Base-by-base conservation (phyloP, 2,329 filamentous ascomycete species). In the Monilinia aucupariae region DNA sequence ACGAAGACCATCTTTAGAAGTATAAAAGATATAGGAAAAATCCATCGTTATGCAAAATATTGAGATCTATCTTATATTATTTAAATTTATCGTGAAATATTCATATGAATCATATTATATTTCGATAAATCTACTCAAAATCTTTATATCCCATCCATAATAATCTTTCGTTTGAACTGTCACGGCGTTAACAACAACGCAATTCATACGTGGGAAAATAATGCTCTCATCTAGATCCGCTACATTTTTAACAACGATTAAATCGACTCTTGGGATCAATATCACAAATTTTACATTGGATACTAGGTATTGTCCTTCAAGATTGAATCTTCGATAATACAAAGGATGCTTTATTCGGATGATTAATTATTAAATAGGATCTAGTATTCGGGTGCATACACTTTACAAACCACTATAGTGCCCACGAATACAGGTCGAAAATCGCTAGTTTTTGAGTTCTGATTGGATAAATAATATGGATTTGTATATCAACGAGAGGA, bases 351-450 rank as follows among this genome's bases (percentile, higher is more conserved):
- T 83, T 74, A 81, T 64, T 78, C 74, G 61, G 76, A 74, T 41
- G 78, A 79, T 65, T 76, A 79, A 10, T 68, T 81, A n/a, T 74
- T 86, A 59, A 84, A 85, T 69, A 75, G 77, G 3, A 78, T 82
- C 59, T 82, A 80, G 80, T 82, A 82, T 69, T 73, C 74, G 27
- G 79, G 80, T 13, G 78, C 79, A 7, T 80, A 79, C 62, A 80
- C 78, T 8, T 71, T 79, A 39, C 71, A 73, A 59, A 41, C 17
- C 43, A 52, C 12, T 22, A 37, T 13, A 25, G 50, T n/a, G 10
- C 41, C 25, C 37, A 52, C 17, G 13, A 61, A 15, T n/a, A 52
- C 25, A 59, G 37, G n/a, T 61, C 58, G 7, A 8, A 65, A 56
- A n/a, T 71, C 68, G 12, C 70, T 70, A 20, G 64, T n/a, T 70